phyloP scores from a whole-genome alignment of 169 alveolate genomes.

The Cryptosporidium xiaoi region DNA sequence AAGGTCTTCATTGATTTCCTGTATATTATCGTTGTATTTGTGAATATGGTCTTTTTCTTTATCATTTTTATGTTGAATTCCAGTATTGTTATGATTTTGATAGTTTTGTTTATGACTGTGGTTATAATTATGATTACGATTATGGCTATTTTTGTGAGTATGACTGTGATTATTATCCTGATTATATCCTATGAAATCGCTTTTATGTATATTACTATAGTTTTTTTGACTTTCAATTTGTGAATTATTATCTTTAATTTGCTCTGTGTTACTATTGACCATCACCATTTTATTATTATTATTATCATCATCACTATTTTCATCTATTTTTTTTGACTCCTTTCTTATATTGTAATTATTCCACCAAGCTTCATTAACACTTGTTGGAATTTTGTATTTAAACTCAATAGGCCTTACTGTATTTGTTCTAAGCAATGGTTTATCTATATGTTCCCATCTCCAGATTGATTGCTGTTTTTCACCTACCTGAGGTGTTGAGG shows the following conservation, averaged over 20 bases:
- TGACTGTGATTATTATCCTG: background rate
- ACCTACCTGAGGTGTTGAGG: background rate
- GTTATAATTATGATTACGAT: background rate
- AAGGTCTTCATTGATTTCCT: background rate
- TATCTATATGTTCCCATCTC: constrained; percentile 62
- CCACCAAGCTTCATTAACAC: constrained; percentile 70
- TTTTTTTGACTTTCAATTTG: background rate
- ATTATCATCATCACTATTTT: background rate
- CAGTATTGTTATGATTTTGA: too few relatives aligned
- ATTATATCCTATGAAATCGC: background rate
- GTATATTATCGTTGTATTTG: background rate
- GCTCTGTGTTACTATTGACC: background rate
- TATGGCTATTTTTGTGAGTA: constrained; percentile 1
- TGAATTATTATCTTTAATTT: background rate
- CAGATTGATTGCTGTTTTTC: constrained; percentile 16
- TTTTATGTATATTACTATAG: background rate
- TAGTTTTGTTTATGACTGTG: background rate
- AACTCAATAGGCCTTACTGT: constrained; percentile 34
- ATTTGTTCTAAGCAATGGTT: constrained; percentile 55
- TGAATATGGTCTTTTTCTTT: too few relatives aligned
- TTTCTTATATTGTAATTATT: constrained; percentile 42
- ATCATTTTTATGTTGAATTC: too few relatives aligned
- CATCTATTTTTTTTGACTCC: constrained; percentile 3
- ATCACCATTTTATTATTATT: background rate
- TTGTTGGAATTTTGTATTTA: constrained; percentile 55